Evolutionary conservation across 2,329 filamentous ascomycete genomes (phyloP).

Genomic region (Sporothrix pallida): DNA sequence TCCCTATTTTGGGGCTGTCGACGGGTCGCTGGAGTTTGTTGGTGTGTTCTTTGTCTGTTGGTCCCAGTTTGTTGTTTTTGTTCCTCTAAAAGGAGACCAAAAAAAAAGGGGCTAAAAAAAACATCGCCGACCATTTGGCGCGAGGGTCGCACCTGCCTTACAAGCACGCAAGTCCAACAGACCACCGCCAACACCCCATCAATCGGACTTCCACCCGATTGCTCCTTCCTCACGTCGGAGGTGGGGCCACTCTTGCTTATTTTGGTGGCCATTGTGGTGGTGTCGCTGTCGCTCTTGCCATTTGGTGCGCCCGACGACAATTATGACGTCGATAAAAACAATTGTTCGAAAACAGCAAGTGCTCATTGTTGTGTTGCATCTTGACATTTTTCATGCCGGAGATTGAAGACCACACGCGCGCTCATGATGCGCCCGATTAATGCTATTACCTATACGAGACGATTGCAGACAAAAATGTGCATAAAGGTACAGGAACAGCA

Average conservation of each 20-base stretch:
- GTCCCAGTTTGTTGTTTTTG: not conserved
- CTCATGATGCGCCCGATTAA: not conserved
- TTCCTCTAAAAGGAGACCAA: too few species aligned
- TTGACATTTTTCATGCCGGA: not conserved
- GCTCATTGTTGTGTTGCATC: not conserved
- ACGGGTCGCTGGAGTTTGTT: not conserved
- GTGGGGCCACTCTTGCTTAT: not conserved
- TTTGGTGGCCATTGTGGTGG: not conserved
- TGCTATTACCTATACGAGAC: not conserved
- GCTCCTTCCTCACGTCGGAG: not conserved
- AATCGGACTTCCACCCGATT: not conserved
- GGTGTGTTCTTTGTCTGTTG: not conserved
- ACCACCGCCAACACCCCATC: too few species aligned
- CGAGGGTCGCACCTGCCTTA: slow-evolving; percentile 6
- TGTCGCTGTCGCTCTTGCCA: not conserved
- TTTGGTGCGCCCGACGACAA: not conserved
- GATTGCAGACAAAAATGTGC: not conserved
- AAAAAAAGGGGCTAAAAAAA: not conserved
- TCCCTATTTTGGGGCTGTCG: not conserved
- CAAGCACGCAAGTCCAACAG: not conserved
- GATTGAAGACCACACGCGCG: not conserved
- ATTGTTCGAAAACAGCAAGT: not conserved
- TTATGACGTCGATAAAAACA: not conserved
- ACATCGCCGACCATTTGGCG: not conserved
- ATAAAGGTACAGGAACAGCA: slow-evolving; percentile 16